phyloP scores from a whole-genome alignment of 2,329 filamentous ascomycete species.

The Ambrosiella xylebori region DNA sequence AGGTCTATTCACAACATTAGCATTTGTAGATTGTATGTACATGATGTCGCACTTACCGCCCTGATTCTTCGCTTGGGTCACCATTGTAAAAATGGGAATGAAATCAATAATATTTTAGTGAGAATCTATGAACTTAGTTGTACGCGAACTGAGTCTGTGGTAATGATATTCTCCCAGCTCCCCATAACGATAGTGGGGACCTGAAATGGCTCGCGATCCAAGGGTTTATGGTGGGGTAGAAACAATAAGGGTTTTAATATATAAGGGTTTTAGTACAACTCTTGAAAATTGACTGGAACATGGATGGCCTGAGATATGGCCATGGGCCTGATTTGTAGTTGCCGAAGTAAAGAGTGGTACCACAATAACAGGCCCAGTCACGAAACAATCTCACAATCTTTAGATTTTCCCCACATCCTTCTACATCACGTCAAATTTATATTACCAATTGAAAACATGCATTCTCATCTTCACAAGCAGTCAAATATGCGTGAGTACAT shows the following conservation, averaged over 20 bases:
- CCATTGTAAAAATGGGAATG: slow-evolving; percentile 22
- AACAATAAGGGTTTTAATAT: background rate
- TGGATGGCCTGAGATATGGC: background rate
- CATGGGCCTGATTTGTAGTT: background rate
- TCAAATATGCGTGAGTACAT: slow-evolving; percentile 36
- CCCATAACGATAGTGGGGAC: background rate
- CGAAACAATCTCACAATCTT: background rate
- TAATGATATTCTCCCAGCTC: background rate
- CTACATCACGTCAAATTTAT: background rate
- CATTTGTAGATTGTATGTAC: slow-evolving; percentile 5
- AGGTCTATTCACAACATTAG: slow-evolving; percentile 38
- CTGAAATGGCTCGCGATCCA: background rate
- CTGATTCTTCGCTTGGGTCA: slow-evolving; percentile 48
- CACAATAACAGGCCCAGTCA: background rate
- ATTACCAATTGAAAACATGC: slow-evolving; percentile 42
- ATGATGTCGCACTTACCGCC: slow-evolving; percentile 37
- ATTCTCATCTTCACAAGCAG: slow-evolving; percentile 80
- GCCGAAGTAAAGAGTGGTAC: background rate
- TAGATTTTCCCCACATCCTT: background rate
- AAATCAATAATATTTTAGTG: background rate
- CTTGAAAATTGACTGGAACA: background rate
- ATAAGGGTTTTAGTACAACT: too few species aligned
- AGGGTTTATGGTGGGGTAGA: background rate
- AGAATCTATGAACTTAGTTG: background rate
- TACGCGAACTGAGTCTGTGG: background rate